Percentiles rank a stretch among this genome's conserved stretches.
phyloP scores from a whole-genome alignment of 1,284 basidiomycete species.

The Microbotryum violaceum region DNA sequence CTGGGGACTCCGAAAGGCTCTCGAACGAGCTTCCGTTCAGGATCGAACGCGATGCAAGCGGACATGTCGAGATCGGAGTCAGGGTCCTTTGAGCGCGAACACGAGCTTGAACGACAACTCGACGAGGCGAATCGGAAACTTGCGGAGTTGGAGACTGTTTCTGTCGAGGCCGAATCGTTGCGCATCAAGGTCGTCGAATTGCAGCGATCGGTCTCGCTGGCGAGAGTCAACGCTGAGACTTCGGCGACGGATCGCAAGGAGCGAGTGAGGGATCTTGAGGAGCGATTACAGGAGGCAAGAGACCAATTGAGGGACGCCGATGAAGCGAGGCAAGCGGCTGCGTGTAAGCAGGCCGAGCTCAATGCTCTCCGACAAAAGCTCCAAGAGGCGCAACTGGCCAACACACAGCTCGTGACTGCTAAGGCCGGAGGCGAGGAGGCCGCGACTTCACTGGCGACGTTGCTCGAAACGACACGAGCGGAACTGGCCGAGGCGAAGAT shows the following conservation, averaged over 20 bases:
- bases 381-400: not conserved
- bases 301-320: not conserved
- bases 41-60: not conserved
- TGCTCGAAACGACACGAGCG: no score
- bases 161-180: constrained; percentile 11
- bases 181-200: constrained; percentile 7
- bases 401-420: not conserved
- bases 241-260: not conserved
- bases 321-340: not conserved
- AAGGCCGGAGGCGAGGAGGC: not conserved
- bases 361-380: not conserved
- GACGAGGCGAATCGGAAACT: constrained; percentile 7
- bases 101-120: constrained; percentile 23
- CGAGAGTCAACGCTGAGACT: constrained; percentile 6
- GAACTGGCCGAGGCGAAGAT: not conserved
- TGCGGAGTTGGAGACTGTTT: not conserved
- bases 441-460: not conserved
- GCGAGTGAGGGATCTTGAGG: constrained; percentile 8
- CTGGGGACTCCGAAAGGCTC: constrained; percentile 18
- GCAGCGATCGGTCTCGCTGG: not conserved
- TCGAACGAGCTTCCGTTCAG: not conserved
- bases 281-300: not conserved
- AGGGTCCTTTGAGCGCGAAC: not conserved
- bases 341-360: not conserved
- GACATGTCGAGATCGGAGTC: not conserved